Conservation (phyloP, 139 green algal genomes). For the Chlorella ohadii region DNA sequence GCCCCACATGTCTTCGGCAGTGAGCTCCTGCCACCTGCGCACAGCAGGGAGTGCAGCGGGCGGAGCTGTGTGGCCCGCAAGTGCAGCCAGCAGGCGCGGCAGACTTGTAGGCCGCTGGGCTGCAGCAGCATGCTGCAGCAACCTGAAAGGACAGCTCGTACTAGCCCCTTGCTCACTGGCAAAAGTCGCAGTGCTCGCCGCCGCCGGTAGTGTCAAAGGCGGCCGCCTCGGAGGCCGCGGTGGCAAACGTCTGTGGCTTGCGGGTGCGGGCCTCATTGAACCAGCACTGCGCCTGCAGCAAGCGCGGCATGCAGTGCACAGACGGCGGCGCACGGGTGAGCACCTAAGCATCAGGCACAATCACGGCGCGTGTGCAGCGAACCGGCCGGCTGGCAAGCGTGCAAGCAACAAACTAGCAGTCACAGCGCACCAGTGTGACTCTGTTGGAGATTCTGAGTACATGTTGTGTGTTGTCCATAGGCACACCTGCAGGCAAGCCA, state of each 20-base stretch:
- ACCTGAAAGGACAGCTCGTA: no score
- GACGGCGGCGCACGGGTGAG: no score
- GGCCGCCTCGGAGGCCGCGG: neutral
- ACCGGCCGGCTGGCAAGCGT: no score
- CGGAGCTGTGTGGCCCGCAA: no score
- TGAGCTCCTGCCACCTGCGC: constrained; percentile 55
- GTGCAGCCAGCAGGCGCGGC: no score
- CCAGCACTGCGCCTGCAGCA: constrained; percentile 17
- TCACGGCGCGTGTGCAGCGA: no score
- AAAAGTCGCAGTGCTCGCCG: constrained; percentile 78
- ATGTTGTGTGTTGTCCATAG: constrained; percentile 64
- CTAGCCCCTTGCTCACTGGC: constrained; percentile 6
- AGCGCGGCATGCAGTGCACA: no score
- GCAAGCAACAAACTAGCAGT: no score
- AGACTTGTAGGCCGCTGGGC: no score
- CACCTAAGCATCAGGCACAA: no score
- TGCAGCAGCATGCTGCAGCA: no score
- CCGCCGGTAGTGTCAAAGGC: constrained; percentile 46
- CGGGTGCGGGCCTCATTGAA: constrained; percentile 72
- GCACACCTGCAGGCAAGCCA: constrained; percentile 41
- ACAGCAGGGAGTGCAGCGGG: no score
- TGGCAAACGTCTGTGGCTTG: constrained; percentile 60
- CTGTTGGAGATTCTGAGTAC: constrained; percentile 74
- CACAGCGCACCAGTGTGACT: constrained; percentile 14
- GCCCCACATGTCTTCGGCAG: constrained; percentile 68